Conservation (phyloP, 768 basidiomycete genomes). For the Tulasnella sp. region DNA sequence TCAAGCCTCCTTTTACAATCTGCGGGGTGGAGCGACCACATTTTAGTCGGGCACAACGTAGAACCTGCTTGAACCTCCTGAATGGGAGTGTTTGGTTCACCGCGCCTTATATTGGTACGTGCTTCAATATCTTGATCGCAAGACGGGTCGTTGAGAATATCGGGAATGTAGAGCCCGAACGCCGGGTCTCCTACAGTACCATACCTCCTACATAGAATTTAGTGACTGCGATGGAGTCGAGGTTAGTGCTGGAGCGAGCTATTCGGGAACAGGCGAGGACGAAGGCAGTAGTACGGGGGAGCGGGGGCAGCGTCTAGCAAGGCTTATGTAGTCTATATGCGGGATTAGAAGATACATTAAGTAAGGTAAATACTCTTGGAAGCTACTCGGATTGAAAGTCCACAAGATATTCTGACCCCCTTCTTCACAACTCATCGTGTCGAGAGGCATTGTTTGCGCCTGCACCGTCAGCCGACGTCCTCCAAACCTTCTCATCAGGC, state of each 20-base stretch:
- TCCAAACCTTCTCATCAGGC: constrained; percentile 22
- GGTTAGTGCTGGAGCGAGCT: too few relatives aligned
- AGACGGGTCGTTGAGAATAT: neutral
- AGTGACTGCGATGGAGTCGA: neutral
- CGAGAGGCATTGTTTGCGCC: neutral
- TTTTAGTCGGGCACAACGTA: neutral
- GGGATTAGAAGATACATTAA: too few relatives aligned
- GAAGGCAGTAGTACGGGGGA: too few relatives aligned
- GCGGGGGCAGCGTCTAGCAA: too few relatives aligned
- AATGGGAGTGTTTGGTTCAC: neutral
- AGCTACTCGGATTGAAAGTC: neutral
- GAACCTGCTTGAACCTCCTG: neutral
- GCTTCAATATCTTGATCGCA: neutral
- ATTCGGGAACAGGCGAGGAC: too few relatives aligned
- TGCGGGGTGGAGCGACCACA: neutral
- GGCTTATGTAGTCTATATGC: too few relatives aligned
- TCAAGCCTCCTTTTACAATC: neutral
- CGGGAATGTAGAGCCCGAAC: neutral
- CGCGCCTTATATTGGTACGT: neutral
- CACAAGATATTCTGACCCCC: neutral
- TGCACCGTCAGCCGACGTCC: neutral
- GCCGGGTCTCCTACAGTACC: neutral
- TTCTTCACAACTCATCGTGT: constrained; percentile 18
- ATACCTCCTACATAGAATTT: neutral
- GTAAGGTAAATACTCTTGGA: neutral